A percentile compares a stretch with the other conserved stretches of the same genome.
Evolutionary conservation across 2,329 filamentous ascomycete genomes (phyloP).

Genomic region (Penicillium sp.): DNA sequence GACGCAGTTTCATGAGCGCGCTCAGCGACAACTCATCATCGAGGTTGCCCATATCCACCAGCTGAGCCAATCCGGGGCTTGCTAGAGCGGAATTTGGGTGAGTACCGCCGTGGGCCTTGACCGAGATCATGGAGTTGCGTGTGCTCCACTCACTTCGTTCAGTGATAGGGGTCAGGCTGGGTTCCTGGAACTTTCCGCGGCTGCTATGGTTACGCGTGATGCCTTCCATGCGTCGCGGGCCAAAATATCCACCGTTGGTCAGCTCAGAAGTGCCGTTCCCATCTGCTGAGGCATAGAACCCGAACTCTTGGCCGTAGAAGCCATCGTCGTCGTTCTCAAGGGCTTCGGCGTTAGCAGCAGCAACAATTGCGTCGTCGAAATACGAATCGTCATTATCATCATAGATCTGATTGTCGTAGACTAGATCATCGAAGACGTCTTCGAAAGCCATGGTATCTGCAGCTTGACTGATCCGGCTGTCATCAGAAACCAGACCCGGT

Average conservation of each 20-base stretch:
- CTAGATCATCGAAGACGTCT: conserved; percentile 48
- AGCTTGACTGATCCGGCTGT: conserved; percentile 50
- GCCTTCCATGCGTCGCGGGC: conserved; percentile 65
- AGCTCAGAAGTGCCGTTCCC: conserved; percentile 57
- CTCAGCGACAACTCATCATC: conserved; percentile 73
- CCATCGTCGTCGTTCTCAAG: conserved; percentile 89
- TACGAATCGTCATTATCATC: conserved; percentile 65
- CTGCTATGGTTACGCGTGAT: conserved; percentile 68
- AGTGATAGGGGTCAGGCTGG: conserved; percentile 92
- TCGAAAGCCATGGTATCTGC: conserved; percentile 42
- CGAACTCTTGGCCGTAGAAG: conserved; percentile 95
- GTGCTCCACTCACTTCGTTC: conserved; percentile 96
- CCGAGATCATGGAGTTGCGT: conserved; percentile 81
- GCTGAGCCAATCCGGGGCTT: conserved; percentile 73
- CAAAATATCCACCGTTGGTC: conserved; percentile 85
- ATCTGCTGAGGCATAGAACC: conserved; percentile 72
- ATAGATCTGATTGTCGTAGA: conserved; percentile 52
- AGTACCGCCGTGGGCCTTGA: conserved; percentile 54
- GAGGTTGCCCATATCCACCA: conserved; percentile 61
- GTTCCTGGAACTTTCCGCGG: conserved; percentile 72
- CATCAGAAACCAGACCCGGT: conserved; percentile 50
- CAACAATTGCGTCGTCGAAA: conserved; percentile 88
- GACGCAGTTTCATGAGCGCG: conserved; percentile 69
- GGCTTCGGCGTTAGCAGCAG: conserved; percentile 89
- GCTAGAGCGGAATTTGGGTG: conserved; percentile 55